A percentile compares a stretch with the other conserved stretches of the same genome.
phyloP scores from a whole-genome alignment of 2,329 filamentous ascomycete genomes.

The Pyricularia grisea region DNA sequence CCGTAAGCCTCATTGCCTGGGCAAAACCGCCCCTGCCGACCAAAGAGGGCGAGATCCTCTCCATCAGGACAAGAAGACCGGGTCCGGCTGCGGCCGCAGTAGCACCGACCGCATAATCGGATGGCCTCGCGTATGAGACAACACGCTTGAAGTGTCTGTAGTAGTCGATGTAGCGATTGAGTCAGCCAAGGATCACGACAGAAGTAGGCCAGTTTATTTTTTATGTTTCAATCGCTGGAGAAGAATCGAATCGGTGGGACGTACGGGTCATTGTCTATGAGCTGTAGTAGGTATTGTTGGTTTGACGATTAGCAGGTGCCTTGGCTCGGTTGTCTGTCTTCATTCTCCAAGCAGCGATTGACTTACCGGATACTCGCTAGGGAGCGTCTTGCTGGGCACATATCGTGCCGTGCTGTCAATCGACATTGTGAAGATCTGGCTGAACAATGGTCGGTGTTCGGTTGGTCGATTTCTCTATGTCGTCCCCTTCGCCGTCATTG shows the following conservation, averaged over 20 bases:
- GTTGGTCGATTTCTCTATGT: background rate
- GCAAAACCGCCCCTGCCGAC: slow-evolving; percentile 76
- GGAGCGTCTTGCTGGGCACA: slow-evolving; percentile 68
- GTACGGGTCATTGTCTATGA: slow-evolving; percentile 99
- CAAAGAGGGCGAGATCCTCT: slow-evolving; percentile 76
- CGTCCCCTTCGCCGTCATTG: background rate
- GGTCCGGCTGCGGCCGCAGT: slow-evolving; percentile 65
- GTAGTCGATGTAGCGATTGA: background rate
- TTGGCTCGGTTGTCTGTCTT: background rate
- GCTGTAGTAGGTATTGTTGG: slow-evolving; percentile 41
- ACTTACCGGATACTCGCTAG: slow-evolving; percentile 80
- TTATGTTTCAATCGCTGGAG: background rate
- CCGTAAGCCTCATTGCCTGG: slow-evolving; percentile 70
- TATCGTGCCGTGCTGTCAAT: slow-evolving; percentile 31
- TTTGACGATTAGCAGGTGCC: background rate
- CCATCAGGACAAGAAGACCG: slow-evolving; percentile 65
- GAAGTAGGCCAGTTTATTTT: background rate
- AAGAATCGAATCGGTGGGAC: slow-evolving; percentile 20
- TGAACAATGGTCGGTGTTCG: background rate
- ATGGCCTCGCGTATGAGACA: slow-evolving; percentile 72
- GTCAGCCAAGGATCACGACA: background rate
- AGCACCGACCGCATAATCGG: slow-evolving; percentile 69
- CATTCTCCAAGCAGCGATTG: slow-evolving; percentile 10
- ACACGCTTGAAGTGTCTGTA: slow-evolving; percentile 83
- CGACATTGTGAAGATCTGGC: slow-evolving; percentile 24